Evolutionary conservation across 108 stramenopile genomes (phyloP), one percentile per base, ranked within the genome.

Genomic region (Discostella stelligeroides): DNA sequence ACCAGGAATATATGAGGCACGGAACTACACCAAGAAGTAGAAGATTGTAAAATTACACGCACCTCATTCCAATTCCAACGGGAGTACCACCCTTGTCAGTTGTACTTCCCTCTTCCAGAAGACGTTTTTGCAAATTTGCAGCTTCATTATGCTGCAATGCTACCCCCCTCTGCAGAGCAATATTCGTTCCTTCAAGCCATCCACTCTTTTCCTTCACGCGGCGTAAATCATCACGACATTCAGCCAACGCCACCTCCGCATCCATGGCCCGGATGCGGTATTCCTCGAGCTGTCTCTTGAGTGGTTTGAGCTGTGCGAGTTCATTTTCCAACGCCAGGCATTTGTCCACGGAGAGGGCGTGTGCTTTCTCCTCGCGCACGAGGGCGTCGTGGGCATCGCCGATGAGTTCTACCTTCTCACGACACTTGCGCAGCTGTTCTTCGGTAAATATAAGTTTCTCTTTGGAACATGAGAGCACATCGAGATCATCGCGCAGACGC

Each of bases 61-160:
- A 78, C 81, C 76, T 88, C 53, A 92, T 79, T 30, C 91, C 93
- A 42, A 85, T 88, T n/a, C 89, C 93, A 42, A 93, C 65, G 0
- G 74, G 83, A 21, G 28, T 40, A 0, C 73, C 72, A 25, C 64
- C 65, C 20, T 60, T 42, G 18, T 34, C 64, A 34, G 53, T 28
- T 50, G 78, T 24, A 21, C 56, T 21, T 67, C 72, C 60, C 21
- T 89, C 85, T 57, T 82, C 75, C 34, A 78, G 66, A 18, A 94
- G 39, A 7, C 79, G 70, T 42, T 66, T 61, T 23, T 80, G 86
- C 37, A 91, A 56, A 27, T 80, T 82, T 17, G 76, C 75, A 41
- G 86, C 73, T 60, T 94, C 87, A 46, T 76, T 79, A 27, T 89
- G 68, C 50, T 90, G 90, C 50, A 82, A 60, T 2, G 37, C 24